A percentile compares a stretch with the other conserved stretches of the same genome.
phyloP scores from a whole-genome alignment of 2,329 filamentous ascomycete genomes.

The Curvularia eragrostidis region DNA sequence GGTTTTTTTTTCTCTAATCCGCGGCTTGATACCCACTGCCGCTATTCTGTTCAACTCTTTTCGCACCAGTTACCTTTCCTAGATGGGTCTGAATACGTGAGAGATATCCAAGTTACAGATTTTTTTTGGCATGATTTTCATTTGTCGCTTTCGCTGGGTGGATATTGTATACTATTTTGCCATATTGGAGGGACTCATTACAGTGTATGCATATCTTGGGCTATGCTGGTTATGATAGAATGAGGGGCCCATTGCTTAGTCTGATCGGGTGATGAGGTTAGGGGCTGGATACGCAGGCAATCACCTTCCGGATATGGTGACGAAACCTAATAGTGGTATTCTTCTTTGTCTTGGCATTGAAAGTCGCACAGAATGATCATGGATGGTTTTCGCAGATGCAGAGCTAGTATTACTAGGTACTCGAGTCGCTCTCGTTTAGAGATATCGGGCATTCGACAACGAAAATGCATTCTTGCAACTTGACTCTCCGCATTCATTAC shows the following conservation, averaged over 20 bases:
- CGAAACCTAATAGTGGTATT: neutral
- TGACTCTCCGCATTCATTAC: neutral
- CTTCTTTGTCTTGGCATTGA: neutral
- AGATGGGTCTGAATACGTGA: neutral
- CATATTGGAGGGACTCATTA: neutral
- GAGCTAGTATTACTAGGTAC: too few species aligned
- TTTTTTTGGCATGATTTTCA: neutral
- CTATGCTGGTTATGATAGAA: neutral
- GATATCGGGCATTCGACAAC: too few species aligned
- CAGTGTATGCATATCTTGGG: neutral
- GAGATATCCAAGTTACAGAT: neutral
- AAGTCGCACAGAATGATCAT: neutral
- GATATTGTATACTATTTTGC: neutral
- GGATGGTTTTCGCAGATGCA: neutral
- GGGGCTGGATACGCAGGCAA: neutral
- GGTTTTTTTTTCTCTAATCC: neutral
- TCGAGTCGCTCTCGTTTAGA: too few species aligned
- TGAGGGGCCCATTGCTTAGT: too few species aligned
- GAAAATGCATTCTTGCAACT: neutral
- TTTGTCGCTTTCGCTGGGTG: neutral
- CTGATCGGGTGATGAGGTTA: neutral
- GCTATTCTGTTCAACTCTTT: neutral
- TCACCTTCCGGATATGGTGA: neutral
- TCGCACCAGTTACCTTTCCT: neutral
- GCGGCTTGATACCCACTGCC: constrained; percentile 3